These are phyloP conservation scores for Asterophora parasitica DNA, from an alignment of 768 basidiomycete genomes.

Conservation along the genomic window DNA sequence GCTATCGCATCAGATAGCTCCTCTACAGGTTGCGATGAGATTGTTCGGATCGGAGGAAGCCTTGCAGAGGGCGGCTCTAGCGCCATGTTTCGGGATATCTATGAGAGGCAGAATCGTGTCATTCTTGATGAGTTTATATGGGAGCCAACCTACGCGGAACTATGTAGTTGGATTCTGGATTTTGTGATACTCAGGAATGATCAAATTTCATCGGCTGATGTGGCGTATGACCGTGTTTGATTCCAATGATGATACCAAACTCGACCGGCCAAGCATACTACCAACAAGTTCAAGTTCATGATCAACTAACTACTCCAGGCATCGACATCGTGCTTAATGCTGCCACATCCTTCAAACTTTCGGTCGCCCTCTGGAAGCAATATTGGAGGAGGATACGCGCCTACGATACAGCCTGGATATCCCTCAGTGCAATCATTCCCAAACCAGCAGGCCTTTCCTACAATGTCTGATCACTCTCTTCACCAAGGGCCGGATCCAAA, in stretches of 20 bases:
- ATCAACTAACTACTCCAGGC: neutral
- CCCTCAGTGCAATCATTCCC: slow-evolving; percentile 7
- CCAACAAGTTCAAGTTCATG: neutral
- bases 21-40: slow-evolving; percentile 29
- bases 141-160: too few relatives aligned
- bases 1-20: slow-evolving; percentile 40
- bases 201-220: too few relatives aligned
- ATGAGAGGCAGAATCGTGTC: neutral
- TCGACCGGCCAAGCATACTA: too few relatives aligned
- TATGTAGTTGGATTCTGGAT: too few relatives aligned
- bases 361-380: slow-evolving; percentile 5
- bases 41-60: slow-evolving; percentile 49
- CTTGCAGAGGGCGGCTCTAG: slow-evolving; percentile 39
- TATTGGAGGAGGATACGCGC: slow-evolving; percentile 1
- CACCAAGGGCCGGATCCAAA: slow-evolving; percentile 45
- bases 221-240: neutral
- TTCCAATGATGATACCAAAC: neutral
- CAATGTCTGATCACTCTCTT: slow-evolving; percentile 18
- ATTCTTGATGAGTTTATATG: neutral
- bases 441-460: slow-evolving; percentile 10
- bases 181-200: too few relatives aligned
- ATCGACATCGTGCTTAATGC: neutral
- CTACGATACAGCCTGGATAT: slow-evolving; percentile 4
- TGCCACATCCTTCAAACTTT: slow-evolving; percentile 12
- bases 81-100: neutral